These are phyloP conservation scores for Pyrenopolyporus hunteri DNA, from an alignment of 495 filamentous ascomycete genomes.

Conservation along the genomic window DNA sequence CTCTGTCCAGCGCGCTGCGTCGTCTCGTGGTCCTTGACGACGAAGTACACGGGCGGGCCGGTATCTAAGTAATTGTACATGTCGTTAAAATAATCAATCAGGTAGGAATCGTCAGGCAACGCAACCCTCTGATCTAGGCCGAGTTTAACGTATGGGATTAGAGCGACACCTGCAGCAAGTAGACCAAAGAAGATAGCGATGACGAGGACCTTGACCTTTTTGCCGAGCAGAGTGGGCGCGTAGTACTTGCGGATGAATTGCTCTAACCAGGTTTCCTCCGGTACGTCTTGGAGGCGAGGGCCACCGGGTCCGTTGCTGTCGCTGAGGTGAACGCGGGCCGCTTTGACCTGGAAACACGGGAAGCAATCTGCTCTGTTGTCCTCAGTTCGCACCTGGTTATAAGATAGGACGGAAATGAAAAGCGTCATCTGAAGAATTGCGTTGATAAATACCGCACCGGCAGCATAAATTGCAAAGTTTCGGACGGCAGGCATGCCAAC, in stretches of 20 bases:
- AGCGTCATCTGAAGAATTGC: constrained; percentile 93
- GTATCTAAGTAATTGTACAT: constrained; percentile 89
- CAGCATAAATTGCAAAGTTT: constrained; percentile 96
- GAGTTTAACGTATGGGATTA: constrained; percentile 83
- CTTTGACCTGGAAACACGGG: constrained; percentile 80
- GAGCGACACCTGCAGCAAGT: constrained; percentile 81
- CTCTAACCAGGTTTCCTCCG: constrained; percentile 82
- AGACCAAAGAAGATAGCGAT: constrained; percentile 83
- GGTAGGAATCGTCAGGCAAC: constrained; percentile 88
- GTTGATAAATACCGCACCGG: constrained; percentile 96
- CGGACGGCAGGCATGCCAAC: constrained; percentile 97
- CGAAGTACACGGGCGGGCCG: constrained; percentile 96
- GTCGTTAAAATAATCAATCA: constrained; percentile 95
- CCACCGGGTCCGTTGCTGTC: constrained; percentile 43
- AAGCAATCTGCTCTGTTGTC: constrained; percentile 89
- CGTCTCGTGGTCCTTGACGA: constrained; percentile 78
- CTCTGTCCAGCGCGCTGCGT: constrained; percentile 77
- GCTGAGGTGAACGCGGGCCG: constrained; percentile 59
- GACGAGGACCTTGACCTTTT: constrained; percentile 75
- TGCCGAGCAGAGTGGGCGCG: constrained; percentile 79
- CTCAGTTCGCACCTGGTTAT: constrained; percentile 89
- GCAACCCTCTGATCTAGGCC: constrained; percentile 94
- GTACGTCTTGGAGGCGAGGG: constrained; percentile 62
- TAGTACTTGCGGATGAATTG: constrained; percentile 87
- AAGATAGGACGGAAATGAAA: constrained; percentile 87